Evolutionary conservation across 2,329 filamentous ascomycete species (phyloP).

Genomic region (Phaeosphaeria sp.): DNA sequence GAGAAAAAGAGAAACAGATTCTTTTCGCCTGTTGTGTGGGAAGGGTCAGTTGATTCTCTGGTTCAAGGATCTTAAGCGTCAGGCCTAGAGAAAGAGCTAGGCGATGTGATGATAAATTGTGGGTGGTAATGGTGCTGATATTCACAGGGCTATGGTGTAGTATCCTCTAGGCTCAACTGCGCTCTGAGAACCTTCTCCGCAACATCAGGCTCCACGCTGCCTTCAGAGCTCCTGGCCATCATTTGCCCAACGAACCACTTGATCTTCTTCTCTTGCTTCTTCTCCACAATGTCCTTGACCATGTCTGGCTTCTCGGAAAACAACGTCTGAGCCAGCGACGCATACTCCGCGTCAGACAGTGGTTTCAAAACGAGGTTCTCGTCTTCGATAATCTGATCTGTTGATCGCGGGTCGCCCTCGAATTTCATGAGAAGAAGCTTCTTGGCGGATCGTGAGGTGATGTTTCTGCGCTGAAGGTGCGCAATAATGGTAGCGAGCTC

Average conservation of each 20-base stretch:
- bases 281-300: constrained; percentile 65
- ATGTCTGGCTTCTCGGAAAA: constrained; percentile 63
- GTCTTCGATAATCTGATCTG: constrained; percentile 62
- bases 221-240: constrained; percentile 66
- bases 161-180: constrained; percentile 47
- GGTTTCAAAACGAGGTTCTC: constrained; percentile 63
- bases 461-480: constrained; percentile 50
- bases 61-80: neutral
- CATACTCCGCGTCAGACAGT: constrained; percentile 64
- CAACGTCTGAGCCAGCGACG: constrained; percentile 60
- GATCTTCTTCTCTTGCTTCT: constrained; percentile 68
- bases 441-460: constrained; percentile 66
- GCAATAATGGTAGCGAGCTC: constrained; percentile 55
- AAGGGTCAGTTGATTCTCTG: neutral
- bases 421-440: constrained; percentile 64
- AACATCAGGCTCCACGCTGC: constrained; percentile 66
- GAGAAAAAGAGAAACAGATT: neutral
- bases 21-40: too few species aligned
- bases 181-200: constrained; percentile 63
- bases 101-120: neutral
- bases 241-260: constrained; percentile 74
- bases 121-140: neutral
- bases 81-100: neutral
- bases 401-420: constrained; percentile 55
- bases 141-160: neutral